A percentile compares a stretch with the other conserved stretches of the same genome.
Evolutionary conservation across 2,329 filamentous ascomycete species (phyloP).

Genomic region (Aspergillus piperis): DNA sequence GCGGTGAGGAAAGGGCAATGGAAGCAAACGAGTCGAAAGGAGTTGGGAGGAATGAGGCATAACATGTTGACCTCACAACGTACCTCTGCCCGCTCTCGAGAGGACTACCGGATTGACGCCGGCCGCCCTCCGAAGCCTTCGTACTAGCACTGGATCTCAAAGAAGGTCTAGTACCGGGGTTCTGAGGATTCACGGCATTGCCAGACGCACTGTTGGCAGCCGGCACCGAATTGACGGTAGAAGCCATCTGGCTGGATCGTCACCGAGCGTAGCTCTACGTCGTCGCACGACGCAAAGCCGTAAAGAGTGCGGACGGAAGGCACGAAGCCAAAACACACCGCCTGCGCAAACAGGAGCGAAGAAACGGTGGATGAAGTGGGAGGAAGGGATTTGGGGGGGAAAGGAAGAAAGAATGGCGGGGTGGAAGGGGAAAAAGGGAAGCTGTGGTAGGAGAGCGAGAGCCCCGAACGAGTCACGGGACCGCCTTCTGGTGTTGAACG

Average conservation of each 20-base stretch:
- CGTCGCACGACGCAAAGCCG: constrained; percentile 40
- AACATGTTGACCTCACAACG: constrained; percentile 31
- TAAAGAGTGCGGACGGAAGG: constrained; percentile 26
- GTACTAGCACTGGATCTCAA: constrained; percentile 53
- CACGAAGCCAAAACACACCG: constrained; percentile 43
- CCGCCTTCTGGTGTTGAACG: constrained; percentile 2
- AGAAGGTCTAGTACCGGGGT: constrained; percentile 44
- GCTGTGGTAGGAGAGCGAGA: constrained; percentile 13
- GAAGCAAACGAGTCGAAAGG: constrained; percentile 9
- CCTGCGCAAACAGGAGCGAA: constrained; percentile 34
- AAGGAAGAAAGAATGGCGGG: constrained; percentile 9
- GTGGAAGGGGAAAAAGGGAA: constrained; percentile 8
- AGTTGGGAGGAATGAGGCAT: constrained; percentile 6
- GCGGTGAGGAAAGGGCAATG: constrained; percentile 17
- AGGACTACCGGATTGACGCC: constrained; percentile 59
- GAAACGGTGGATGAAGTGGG: constrained; percentile 17
- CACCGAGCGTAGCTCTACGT: constrained; percentile 34
- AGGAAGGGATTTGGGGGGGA: constrained; percentile 9
- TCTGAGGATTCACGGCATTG: constrained; percentile 41
- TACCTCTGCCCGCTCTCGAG: constrained; percentile 58
- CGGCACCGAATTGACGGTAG: constrained; percentile 40
- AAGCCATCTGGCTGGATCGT: constrained; percentile 43
- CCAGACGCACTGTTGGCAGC: constrained; percentile 40
- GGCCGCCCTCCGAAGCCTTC: constrained; percentile 55
- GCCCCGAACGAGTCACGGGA: constrained; percentile 19